phyloP scores from a whole-genome alignment of 2,329 filamentous ascomycete species.

The Aspergillus sp. region DNA sequence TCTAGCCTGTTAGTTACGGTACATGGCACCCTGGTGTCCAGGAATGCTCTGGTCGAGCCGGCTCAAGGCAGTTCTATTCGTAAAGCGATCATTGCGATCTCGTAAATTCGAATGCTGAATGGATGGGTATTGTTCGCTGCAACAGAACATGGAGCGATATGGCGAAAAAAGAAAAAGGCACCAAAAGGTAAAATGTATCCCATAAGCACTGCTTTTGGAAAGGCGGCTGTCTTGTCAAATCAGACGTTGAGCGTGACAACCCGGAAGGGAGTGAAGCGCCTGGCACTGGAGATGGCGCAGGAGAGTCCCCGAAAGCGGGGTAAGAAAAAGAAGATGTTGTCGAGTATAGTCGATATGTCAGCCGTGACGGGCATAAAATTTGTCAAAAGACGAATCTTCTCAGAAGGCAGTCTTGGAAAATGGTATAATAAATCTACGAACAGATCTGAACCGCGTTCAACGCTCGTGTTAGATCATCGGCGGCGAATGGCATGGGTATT shows the following conservation, averaged over 20 bases:
- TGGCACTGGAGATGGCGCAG: background rate
- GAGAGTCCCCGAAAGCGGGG: background rate
- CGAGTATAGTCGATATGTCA: background rate
- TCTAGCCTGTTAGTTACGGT: slow-evolving; percentile 10
- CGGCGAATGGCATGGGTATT: slow-evolving; percentile 31
- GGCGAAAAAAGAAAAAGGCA: background rate
- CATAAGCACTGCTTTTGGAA: slow-evolving; percentile 15
- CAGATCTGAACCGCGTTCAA: slow-evolving; percentile 38
- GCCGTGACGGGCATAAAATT: slow-evolving; percentile 1
- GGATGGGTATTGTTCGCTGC: slow-evolving; percentile 6
- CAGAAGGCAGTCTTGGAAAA: slow-evolving; percentile 2
- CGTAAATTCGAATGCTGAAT: background rate
- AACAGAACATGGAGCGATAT: background rate
- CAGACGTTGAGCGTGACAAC: background rate
- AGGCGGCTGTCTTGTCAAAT: slow-evolving; percentile 4
- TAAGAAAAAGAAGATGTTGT: slow-evolving; percentile 10
- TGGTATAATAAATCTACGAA: slow-evolving; percentile 11
- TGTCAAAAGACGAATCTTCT: background rate
- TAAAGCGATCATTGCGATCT: background rate
- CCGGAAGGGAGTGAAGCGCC: background rate
- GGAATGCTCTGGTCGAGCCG: slow-evolving; percentile 3
- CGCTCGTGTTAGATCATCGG: slow-evolving; percentile 37
- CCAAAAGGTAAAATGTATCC: slow-evolving; percentile 1
- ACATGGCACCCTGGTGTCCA: slow-evolving; percentile 1
- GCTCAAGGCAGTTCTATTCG: slow-evolving; percentile 1